Conservation (phyloP, 768 basidiomycete genomes). For the Hebeloma cylindrosporum region DNA sequence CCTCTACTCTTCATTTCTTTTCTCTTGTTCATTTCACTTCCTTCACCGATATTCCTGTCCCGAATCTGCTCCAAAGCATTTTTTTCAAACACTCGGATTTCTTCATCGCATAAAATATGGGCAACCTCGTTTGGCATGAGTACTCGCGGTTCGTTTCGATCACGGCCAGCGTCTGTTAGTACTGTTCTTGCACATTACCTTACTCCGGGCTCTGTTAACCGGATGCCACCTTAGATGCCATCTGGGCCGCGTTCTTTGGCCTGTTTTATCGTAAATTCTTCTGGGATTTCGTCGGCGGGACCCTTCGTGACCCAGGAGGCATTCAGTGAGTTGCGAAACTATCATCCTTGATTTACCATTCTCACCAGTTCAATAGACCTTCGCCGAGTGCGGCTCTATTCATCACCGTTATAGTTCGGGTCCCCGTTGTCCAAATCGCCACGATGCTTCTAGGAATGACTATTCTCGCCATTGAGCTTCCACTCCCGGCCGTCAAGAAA, state of each 20-base stretch:
- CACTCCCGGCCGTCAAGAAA: conserved; percentile 56
- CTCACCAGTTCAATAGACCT: conserved; percentile 43
- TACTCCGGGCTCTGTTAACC: conserved; percentile 5
- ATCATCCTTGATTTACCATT: neutral
- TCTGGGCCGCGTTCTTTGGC: conserved; percentile 83
- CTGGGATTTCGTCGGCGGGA: conserved; percentile 91
- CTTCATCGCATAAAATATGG: conserved; percentile 50
- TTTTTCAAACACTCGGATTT: conserved; percentile 18
- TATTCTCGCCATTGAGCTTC: conserved; percentile 71
- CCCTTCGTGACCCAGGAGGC: conserved; percentile 75
- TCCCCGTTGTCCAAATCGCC: conserved; percentile 71
- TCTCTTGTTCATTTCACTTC: conserved; percentile 29
- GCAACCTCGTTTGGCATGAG: conserved; percentile 80
- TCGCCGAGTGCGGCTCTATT: conserved; percentile 61
- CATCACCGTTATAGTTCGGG: conserved; percentile 71
- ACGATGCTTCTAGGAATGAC: conserved; percentile 59
- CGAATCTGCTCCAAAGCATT: conserved; percentile 22
- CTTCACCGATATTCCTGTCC: conserved; percentile 24
- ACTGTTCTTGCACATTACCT: neutral
- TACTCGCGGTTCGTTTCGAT: conserved; percentile 69
- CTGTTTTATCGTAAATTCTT: conserved; percentile 91
- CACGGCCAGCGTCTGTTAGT: conserved; percentile 73
- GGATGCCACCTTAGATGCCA: conserved; percentile 50
- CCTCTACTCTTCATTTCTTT: conserved; percentile 25
- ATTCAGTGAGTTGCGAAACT: conserved; percentile 57